Evolutionary conservation across 2,329 filamentous ascomycete genomes (phyloP), one percentile per base, ranked within the genome.

Genomic region (Dactylonectria estremocensis): DNA sequence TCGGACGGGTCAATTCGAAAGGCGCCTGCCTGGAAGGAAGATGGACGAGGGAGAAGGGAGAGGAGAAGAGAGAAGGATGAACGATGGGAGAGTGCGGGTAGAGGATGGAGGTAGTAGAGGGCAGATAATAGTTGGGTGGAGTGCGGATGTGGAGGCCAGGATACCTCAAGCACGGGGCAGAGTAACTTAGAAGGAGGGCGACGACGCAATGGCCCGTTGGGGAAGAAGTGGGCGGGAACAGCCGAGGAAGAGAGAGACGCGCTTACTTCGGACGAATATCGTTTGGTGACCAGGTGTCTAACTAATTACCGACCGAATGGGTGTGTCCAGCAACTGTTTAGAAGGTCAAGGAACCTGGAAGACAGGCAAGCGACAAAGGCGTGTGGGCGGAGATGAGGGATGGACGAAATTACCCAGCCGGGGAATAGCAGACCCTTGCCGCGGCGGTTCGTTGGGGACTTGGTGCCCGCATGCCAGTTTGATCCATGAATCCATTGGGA

Each of bases 321-420:
- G 50, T 28, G 50, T 28, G 24, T 28, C 24, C 24, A 28, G 24
- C 24, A 28, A 28, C 7, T 28, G 24, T 28, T 28, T 28, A 62
- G 64, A 69, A 67, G 67, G 70, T 67, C 66, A 68, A 62, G 65
- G 46, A 46, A 63, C 46, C 46, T 56, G 40, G 53, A 49, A 37
- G 48, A 49, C 53, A 54, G 53, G 40, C 35, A 49, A 49, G n/a
- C 24, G 37, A 28, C 53, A 62, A 60, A 67, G 66, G 74, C 67
- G 55, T 35, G 24, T 28, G 53, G 35, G 73, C 72, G 73, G 73
- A 74, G 73, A 74, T 72, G 68, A 68, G 66, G 70, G 61, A 62
- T 72, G 64, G 64, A 73, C 66, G 71, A 73, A 73, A 73, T 74
- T 71, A 71, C 65, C 58, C 63, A 64, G 58, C 60, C 50, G 60